Evolutionary conservation across 2,329 filamentous ascomycete genomes (phyloP), one percentile per base, ranked within the genome.

Genomic region (Penicillium fuscoglaucum): DNA sequence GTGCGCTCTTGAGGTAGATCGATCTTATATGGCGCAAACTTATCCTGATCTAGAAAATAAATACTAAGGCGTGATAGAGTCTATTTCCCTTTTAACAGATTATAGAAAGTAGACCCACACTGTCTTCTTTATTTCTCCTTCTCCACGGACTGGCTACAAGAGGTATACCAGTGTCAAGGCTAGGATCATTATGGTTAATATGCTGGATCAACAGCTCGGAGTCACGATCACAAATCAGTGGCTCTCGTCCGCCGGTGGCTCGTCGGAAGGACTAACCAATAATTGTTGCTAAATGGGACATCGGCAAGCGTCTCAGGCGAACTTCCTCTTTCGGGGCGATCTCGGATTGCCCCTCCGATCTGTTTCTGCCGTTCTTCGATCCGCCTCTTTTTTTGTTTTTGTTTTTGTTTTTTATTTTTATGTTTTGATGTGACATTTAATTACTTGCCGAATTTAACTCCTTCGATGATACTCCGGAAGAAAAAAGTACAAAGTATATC

Each of bases 281-380:
- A 60, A 59, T 48, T n/a, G 19, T 24, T 35, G 28, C 12, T 46
- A 26, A 47, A 45, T 12, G 28, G 21, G 7, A 54, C 3, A 28
- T 21, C 44, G 39, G 39, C 15, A 52, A 47, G 41, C 50, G 47
- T 52, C 62, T 66, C 62, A 51, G 46, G 39, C 56, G 59, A 64
- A 44, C 62, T 66, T 66, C 65, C 65, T 64, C 28, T 60, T 67
- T 61, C 61, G 65, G 65, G 58, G 58, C 58, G 61, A 67, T 65
- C 64, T 64, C 58, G 62, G 62, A 52, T 47, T 48, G 46, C 46
- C 21, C 55, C 57, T 63, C 62, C 60, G 58, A 55, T 61, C 52
- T 50, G 31, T 47, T 53, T 59, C 28, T 48, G 19, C 43, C 43
- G 28, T 19, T 21, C 17, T 44, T 19, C 28, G 44, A 51, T 52